These are phyloP conservation scores for Ceratobasidium papillatum DNA, from an alignment of 1,284 basidiomycete species.

Conservation along the genomic window DNA sequence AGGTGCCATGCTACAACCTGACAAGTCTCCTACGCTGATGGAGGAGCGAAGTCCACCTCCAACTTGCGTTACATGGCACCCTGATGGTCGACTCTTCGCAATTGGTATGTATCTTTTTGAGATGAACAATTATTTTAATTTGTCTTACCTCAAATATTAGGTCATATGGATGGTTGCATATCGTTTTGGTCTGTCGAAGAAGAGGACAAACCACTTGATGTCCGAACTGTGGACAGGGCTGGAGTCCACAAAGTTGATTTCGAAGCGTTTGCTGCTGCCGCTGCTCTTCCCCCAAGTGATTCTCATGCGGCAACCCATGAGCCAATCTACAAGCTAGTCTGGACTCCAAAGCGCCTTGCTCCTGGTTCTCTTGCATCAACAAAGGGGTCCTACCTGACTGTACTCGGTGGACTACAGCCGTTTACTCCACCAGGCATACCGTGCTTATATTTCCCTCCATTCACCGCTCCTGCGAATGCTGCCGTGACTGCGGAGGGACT, in stretches of 20 bases:
- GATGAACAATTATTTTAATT: not conserved
- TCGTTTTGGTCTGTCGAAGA: conserved; percentile 89
- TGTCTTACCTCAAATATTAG: conserved; percentile 67
- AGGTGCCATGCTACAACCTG: conserved; percentile 72
- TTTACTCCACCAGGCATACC: conserved; percentile 72
- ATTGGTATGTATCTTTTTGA: not conserved
- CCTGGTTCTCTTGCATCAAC: not conserved
- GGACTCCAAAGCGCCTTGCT: conserved; percentile 59
- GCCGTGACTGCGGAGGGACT: conserved; percentile 15
- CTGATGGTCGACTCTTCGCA: conserved; percentile 59
- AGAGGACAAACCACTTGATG: conserved; percentile 79
- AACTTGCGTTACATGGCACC: conserved; percentile 74
- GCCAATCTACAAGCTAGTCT: conserved; percentile 88
- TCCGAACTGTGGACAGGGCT: conserved; percentile 70
- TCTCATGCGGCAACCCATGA: conserved; percentile 59
- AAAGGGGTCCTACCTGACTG: conserved; percentile 69
- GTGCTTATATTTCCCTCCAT: conserved; percentile 75
- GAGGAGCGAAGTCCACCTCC: conserved; percentile 66
- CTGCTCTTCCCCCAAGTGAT: conserved; percentile 51
- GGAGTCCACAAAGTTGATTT: conserved; percentile 47
- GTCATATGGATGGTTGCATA: conserved; percentile 87
- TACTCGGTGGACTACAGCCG: conserved; percentile 77
- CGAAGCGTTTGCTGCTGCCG: conserved; percentile 50
- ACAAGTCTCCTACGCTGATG: conserved; percentile 47
- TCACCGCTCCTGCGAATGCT: conserved; percentile 60